Evolutionary conservation across 1,139 yeast species (phyloP), one percentile per base, ranked within the genome.

Genomic region (Yamadazyma friedrichii): DNA sequence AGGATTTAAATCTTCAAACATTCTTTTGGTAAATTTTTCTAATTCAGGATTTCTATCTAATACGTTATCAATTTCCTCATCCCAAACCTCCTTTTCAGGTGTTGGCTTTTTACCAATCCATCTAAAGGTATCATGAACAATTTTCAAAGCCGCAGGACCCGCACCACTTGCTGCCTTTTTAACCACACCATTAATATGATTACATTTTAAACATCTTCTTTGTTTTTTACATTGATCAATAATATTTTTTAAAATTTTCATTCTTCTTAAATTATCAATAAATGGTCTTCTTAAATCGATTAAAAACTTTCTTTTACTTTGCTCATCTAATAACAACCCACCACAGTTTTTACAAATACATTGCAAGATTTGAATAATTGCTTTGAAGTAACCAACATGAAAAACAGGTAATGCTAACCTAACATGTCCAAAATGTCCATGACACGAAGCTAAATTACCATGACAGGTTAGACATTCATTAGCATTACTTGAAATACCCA

Each of bases 371-470:
- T 83, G 85, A 49, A 94, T 87, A 31, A 88, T 87, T 31, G 94
- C 84, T 61, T 91, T 93, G 74, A 94, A 93, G 61, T 89, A 94
- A 5, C 99, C 99, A 35, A 93, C 95, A 59, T 94, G 98, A 67
- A 93, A 94, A 13, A 91, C 98, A 2, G 99, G 99, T 38, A 94
- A 70, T 0, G 98, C 96, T 41, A 94, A 74, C 52, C 88, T 80
- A 49, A 94, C 80, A 58, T 94, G 96, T 33, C 99, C 99, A 61
- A 94, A 94, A 66, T 94, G 99, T 41, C 99, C 99, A 64, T 93
- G 97, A 61, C 99, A 94, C 1, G 95, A 80, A 0, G 96, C 96
- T 54, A 94, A 69, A 53, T 83, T 83, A 8, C 98, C 98, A 53
- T 82, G 89, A 66, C 99, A 94, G 0, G 98, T 94, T 12, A 79